A percentile compares a stretch with the other conserved stretches of the same genome.
phyloP scores from a whole-genome alignment of 495 filamentous ascomycete genomes.

The Xylaria flabelliformis region DNA sequence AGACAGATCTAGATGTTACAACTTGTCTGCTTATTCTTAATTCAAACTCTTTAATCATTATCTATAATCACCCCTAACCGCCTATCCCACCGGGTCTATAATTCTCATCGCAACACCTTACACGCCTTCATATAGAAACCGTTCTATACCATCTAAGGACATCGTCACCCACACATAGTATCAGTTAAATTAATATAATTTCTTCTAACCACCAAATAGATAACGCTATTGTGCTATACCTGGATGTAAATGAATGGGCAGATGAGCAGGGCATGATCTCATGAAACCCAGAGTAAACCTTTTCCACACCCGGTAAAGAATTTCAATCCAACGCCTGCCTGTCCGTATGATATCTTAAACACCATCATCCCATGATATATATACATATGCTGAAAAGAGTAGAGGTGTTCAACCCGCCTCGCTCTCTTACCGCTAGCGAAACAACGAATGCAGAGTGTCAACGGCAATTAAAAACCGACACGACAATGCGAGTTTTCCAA shows the following conservation, averaged over 20 bases:
- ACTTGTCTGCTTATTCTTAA: too few relatives aligned
- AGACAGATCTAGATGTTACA: too few relatives aligned
- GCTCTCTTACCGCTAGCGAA: not conserved
- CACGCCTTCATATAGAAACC: not conserved
- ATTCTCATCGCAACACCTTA: not conserved
- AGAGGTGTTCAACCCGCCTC: too few relatives aligned
- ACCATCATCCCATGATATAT: conserved; percentile 5
- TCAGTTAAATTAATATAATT: not conserved
- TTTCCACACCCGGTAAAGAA: not conserved
- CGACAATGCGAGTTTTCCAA: not conserved
- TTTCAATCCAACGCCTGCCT: not conserved
- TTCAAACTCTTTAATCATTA: too few relatives aligned
- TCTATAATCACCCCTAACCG: too few relatives aligned
- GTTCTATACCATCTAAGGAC: not conserved
- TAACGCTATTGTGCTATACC: not conserved
- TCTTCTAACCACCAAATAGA: not conserved
- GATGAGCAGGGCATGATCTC: not conserved
- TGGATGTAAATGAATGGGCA: not conserved
- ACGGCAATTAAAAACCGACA: conserved; percentile 2
- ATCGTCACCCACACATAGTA: not conserved
- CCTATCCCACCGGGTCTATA: not conserved
- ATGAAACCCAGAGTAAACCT: not conserved
- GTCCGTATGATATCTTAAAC: not conserved
- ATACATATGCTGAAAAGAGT: not conserved
- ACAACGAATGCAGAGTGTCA: not conserved